Base-by-base conservation (phyloP, 345 rosid species). In the Physaria fendleri region DNA sequence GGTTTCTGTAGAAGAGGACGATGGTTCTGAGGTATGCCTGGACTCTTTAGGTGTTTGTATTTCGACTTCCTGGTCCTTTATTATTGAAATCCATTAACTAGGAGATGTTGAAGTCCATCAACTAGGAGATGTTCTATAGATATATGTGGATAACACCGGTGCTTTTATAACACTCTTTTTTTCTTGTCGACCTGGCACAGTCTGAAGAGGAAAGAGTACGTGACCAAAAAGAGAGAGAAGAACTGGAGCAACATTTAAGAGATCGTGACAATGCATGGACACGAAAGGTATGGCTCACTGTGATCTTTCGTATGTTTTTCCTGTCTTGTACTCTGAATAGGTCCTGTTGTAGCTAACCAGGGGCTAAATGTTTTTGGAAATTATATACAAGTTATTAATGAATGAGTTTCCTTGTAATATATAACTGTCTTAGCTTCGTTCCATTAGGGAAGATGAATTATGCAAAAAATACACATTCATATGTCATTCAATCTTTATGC, bases 141-240 rank as follows among this genome's bases (percentile, higher is more conserved):
- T 57, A 12, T n/a, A 25, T 32, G 37, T 59, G 15, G 16, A 40
- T 11, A 49, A 18, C 25, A 37, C 35, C 7, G 8, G 62, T 14
- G 59, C 8, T 25, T 24, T 30, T 51, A 7, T 33, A 39, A 56
- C 47, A 21, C 56, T 16, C 59, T 37, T 48, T 54, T 54, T 11
- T 42, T 17, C 48, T 21, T 62, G 18, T 59, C 8, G 53, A 41
- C 59, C 63, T 25, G 63, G 40, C 42, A 49, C 73, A 91, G 97
- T 85, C 95, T 1, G 99, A 93, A 72, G 95, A 89, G 72, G 99
- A 93, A 76, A 85, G 85, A 63, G 17, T 77, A 78, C 99, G 77
- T 29, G 99, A 93, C 73, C 97, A 89, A 72, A 82, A 69, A 66
- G 99, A 93, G 77, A 87, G 78, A 76, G 94, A 93, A 73, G 83